Conservation (phyloP, 169 alveolate genomes). For the Theileria equi region DNA sequence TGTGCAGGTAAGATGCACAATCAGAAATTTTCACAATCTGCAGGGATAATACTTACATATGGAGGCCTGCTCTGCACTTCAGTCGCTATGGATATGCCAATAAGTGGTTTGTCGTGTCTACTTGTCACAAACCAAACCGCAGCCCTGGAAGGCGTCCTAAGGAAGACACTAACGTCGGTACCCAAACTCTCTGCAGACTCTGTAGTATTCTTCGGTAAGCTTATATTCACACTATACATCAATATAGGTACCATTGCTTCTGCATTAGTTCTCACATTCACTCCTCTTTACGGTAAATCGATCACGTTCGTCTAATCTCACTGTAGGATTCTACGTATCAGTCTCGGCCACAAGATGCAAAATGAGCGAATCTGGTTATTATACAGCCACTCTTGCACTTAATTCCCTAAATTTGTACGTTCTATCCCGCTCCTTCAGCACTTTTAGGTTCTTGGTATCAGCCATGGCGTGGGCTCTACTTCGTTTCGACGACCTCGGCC, state of each 20-base stretch:
- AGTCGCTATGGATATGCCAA: too few relatives aligned
- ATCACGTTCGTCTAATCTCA: too few relatives aligned
- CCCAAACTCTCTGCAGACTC: conserved; percentile 4
- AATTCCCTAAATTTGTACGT: conserved; percentile 54
- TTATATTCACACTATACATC: neutral
- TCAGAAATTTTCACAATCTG: neutral
- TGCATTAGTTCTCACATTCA: conserved; percentile 12
- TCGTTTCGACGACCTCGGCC: neutral
- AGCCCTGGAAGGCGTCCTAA: too few relatives aligned
- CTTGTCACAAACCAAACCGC: too few relatives aligned
- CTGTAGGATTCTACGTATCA: conserved; percentile 49
- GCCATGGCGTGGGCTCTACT: conserved; percentile 18
- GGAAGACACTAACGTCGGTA: too few relatives aligned
- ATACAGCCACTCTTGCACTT: conserved; percentile 28
- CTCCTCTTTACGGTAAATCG: conserved; percentile 40
- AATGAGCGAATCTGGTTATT: conserved; percentile 9
- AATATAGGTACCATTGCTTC: conserved; percentile 16
- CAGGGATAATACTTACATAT: too few relatives aligned
- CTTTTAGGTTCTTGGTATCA: conserved; percentile 15
- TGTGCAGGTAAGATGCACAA: conserved; percentile 45
- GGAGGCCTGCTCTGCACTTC: too few relatives aligned
- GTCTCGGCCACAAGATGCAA: conserved; percentile 41
- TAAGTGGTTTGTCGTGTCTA: too few relatives aligned
- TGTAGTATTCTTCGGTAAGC: conserved; percentile 22
- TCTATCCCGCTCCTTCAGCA: neutral